phyloP scores from a whole-genome alignment of 2,329 filamentous ascomycete genomes.

The Claviceps sorghi region DNA sequence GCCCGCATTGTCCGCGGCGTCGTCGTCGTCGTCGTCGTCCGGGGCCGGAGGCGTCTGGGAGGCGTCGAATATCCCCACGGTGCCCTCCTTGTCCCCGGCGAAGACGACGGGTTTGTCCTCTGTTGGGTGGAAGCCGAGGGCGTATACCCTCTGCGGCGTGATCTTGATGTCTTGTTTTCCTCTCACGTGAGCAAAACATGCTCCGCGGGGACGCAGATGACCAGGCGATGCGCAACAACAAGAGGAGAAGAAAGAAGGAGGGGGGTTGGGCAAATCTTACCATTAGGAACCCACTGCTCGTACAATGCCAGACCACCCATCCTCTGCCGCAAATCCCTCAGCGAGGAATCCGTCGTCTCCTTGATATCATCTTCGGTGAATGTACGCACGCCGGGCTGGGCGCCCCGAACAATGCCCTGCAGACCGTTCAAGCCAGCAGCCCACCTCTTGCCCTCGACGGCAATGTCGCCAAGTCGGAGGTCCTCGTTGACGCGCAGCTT shows the following conservation, averaged over 20 bases:
- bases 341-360: conserved; percentile 60
- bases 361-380: conserved; percentile 76
- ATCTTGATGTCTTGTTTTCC: conserved; percentile 71
- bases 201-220: no score
- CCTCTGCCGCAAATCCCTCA: conserved; percentile 58
- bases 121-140: conserved; percentile 77
- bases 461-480: conserved; percentile 60
- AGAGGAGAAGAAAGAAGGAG: no score
- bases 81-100: conserved; percentile 86
- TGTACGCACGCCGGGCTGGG: conserved; percentile 68
- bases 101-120: conserved; percentile 78
- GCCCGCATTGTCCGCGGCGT: conserved; percentile 47
- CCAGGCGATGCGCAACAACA: no score
- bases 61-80: conserved; percentile 80
- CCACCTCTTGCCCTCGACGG: conserved; percentile 68
- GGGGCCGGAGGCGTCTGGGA: conserved; percentile 54
- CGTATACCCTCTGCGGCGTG: conserved; percentile 74
- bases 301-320: conserved; percentile 71
- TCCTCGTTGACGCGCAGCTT: conserved; percentile 37
- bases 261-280: no score
- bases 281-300: conserved; percentile 67
- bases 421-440: conserved; percentile 53
- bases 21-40: conserved; percentile 49
- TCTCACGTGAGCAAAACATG: background rate
- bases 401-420: conserved; percentile 42